Evolutionary conservation across 2,329 filamentous ascomycete genomes (phyloP).

Genomic region (Pyrenophora tritici-repentis): DNA sequence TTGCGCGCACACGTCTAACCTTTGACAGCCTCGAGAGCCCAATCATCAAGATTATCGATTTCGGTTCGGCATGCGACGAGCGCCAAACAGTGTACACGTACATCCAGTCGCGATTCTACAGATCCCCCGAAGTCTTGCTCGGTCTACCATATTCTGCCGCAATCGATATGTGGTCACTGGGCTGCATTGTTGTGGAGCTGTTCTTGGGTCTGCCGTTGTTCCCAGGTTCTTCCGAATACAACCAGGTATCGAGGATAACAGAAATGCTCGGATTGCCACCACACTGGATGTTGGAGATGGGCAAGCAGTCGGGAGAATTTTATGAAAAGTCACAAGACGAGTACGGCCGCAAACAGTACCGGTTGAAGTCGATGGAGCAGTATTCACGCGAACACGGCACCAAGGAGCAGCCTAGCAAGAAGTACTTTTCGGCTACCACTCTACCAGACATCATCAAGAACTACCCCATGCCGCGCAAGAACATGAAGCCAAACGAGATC

Average conservation of each 20-base stretch:
- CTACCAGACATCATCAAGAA: slow-evolving; percentile 96
- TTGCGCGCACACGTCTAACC: slow-evolving; percentile 12
- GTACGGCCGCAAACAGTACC: slow-evolving; percentile 86
- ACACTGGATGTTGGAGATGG: slow-evolving; percentile 99
- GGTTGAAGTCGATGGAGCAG: slow-evolving; percentile 96
- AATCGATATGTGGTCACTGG: slow-evolving; percentile 99
- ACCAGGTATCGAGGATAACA: slow-evolving; percentile 94
- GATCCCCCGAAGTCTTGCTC: slow-evolving; percentile 93
- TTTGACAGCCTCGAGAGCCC: slow-evolving; percentile 79
- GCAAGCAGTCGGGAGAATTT: slow-evolving; percentile 96
- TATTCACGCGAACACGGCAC: slow-evolving; percentile 94
- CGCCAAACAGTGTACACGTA: slow-evolving; percentile 99
- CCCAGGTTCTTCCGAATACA: slow-evolving; percentile 97
- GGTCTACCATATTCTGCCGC: slow-evolving; percentile 96
- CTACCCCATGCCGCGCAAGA: slow-evolving; percentile 97
- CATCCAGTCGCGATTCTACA: slow-evolving; percentile 97
- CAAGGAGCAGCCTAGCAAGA: slow-evolving; percentile 99
- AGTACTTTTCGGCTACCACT: slow-evolving; percentile 95
- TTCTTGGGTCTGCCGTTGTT: slow-evolving; percentile 95
- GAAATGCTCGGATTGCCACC: slow-evolving; percentile 97
- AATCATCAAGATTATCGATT: slow-evolving; percentile 99
- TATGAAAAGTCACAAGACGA: slow-evolving; percentile 94
- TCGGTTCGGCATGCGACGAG: slow-evolving; percentile 97
- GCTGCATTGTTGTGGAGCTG: slow-evolving; percentile 96
- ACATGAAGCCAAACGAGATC: slow-evolving; percentile 97